Conservation (phyloP, 345 rosid species). For the Sisymbrium irio region DNA sequence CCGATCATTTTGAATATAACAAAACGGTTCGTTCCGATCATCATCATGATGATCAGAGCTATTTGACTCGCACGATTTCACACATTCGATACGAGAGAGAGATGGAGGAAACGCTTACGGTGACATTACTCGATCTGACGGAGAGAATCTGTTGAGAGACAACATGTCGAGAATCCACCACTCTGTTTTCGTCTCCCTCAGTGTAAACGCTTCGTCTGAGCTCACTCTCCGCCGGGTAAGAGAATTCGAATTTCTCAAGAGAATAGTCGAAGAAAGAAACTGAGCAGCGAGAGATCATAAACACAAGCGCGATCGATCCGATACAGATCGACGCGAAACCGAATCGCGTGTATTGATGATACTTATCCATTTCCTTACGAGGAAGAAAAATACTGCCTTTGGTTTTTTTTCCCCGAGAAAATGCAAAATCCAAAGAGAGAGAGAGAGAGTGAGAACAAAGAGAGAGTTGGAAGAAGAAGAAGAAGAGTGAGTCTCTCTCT, state of each 20-base stretch:
- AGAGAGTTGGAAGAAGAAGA: too few species aligned
- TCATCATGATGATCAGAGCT: background rate
- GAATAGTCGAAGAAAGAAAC: conserved; percentile 29
- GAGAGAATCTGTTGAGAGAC: conserved; percentile 21
- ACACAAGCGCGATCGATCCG: conserved; percentile 29
- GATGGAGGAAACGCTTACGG: conserved; percentile 8
- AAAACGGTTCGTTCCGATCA: background rate
- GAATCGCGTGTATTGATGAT: conserved; percentile 14
- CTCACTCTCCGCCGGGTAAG: conserved; percentile 32
- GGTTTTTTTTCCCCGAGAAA: conserved; percentile 11
- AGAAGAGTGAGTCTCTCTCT: background rate
- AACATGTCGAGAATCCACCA: conserved; percentile 23
- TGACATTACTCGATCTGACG: conserved; percentile 20
- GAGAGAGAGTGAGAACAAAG: background rate
- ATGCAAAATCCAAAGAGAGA: conserved; percentile 12
- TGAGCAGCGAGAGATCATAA: conserved; percentile 19
- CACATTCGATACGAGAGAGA: too few species aligned
- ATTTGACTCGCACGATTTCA: too few species aligned
- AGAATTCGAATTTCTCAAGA: conserved; percentile 22
- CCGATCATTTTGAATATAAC: background rate
- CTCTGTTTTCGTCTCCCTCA: conserved; percentile 37
- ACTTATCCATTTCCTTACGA: conserved; percentile 11
- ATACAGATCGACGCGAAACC: conserved; percentile 20
- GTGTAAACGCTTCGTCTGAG: conserved; percentile 32
- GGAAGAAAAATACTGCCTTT: background rate